Evolutionary conservation across 208 protist species (phyloP).

Genomic region (Lotmaria passim): DNA sequence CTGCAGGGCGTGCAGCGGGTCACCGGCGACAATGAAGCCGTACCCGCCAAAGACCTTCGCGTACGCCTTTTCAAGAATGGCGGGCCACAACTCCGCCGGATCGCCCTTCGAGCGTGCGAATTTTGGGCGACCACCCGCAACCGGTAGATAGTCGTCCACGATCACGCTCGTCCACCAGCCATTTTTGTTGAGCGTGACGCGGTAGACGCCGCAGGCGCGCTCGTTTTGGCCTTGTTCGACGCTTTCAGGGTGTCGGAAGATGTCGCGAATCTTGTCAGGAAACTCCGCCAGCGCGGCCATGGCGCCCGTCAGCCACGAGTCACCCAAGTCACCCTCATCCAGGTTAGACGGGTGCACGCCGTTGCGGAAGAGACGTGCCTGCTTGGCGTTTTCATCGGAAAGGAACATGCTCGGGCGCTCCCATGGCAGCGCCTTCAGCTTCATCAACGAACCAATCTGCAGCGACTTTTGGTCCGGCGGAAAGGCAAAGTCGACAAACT

Average conservation of each 20-base stretch:
- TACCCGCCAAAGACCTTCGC: slow-evolving; percentile 87
- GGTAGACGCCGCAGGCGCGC: slow-evolving; percentile 63
- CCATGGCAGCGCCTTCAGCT: slow-evolving; percentile 80
- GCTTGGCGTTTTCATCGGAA: slow-evolving; percentile 66
- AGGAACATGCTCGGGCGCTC: slow-evolving; percentile 82
- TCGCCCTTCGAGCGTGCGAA: slow-evolving; percentile 71
- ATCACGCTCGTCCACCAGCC: slow-evolving; percentile 89
- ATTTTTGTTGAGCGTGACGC: slow-evolving; percentile 86
- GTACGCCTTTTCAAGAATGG: slow-evolving; percentile 90
- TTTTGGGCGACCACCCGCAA: slow-evolving; percentile 56
- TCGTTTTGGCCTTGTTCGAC: slow-evolving; percentile 61
- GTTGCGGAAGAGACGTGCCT: slow-evolving; percentile 79
- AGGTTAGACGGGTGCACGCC: slow-evolving; percentile 77
- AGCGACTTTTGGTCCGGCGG: slow-evolving; percentile 76
- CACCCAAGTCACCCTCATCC: slow-evolving; percentile 79
- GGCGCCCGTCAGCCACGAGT: slow-evolving; percentile 82
- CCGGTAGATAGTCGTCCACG: slow-evolving; percentile 89
- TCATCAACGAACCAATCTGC: slow-evolving; percentile 57
- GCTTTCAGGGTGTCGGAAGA: slow-evolving; percentile 77
- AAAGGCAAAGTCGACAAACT: slow-evolving; percentile 83
- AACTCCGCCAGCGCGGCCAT: slow-evolving; percentile 72
- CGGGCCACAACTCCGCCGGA: slow-evolving; percentile 78
- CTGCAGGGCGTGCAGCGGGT: slow-evolving; percentile 75
- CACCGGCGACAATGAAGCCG: slow-evolving; percentile 75
- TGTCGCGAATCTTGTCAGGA: slow-evolving; percentile 60